Base-by-base conservation (phyloP, 139 green algal species). In the Astrephomene gubernaculifera region DNA sequence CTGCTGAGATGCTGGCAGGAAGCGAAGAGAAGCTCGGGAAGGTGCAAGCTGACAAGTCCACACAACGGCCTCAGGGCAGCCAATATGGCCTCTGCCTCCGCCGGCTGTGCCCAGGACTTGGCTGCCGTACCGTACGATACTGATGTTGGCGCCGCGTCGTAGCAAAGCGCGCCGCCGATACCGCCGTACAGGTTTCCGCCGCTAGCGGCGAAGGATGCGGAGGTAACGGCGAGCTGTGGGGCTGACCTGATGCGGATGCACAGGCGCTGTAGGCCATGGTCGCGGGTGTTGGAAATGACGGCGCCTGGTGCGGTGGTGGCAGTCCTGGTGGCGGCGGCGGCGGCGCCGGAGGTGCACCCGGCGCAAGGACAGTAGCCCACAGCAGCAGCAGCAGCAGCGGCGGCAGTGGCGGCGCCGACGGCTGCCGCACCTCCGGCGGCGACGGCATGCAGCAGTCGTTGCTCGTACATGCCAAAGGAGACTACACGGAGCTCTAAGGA, bases 21-120 rank as follows among this genome's bases (percentile, higher is more conserved):
- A n/a, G 78, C 36, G 7, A 84, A 31, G 41, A 84, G 78, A 43
- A 84, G 63, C 38, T 84, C 63, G 29, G 78, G 78, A 54, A 84
- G 17, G 44, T 84, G 43, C 24, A 84, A 22, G 19, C 61, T 14
- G 0, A 25, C 14, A 21, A 84, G 63, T 25, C 22, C n/a, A 1
- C 38, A 43, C 39, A 84, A 31, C 39, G 54, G 33, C 22, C 43
- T 19, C 60, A 74, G 61, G 31, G 63, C 1, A 24, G 63, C 61
- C 43, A 84, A 33, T 43, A 84, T 49, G 22, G 10, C 5, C 31
- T 84, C 78, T n/a, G 78, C 12, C 64, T 84, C 78, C 6, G 78
- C 74, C 9, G 78, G 78, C 78, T 84, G 78, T 31, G 44, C 41
- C 61, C 78, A 84, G 29, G 14, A 31, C n/a, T 63, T 31, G 14